Evolutionary conservation across 257 asterid species (phyloP).

Genomic region (Parsonsia alboflavescens): DNA sequence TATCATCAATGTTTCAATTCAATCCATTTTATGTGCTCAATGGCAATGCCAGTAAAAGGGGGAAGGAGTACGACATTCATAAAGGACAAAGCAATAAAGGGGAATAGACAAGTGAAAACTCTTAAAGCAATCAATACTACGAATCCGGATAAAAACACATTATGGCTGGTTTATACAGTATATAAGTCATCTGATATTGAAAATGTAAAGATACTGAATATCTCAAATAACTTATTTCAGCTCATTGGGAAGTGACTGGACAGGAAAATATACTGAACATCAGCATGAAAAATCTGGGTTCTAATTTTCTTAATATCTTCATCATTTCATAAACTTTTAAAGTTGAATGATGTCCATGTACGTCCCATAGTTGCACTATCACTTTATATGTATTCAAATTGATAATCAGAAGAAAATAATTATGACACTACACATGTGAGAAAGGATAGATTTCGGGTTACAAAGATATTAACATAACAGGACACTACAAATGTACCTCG

Average conservation of each 20-base stretch:
- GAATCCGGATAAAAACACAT: not conserved
- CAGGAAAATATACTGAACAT: not conserved
- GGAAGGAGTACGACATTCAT: no score
- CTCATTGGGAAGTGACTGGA: not conserved
- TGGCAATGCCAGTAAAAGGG: not conserved
- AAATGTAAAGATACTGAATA: not conserved
- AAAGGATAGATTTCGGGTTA: no score
- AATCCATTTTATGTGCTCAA: not conserved
- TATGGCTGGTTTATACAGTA: no score
- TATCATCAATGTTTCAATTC: not conserved
- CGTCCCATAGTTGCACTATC: not conserved
- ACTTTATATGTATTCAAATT: not conserved
- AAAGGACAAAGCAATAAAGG: not conserved
- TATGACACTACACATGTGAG: not conserved
- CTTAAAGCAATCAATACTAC: not conserved
- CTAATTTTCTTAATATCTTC: not conserved
- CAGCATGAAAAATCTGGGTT: not conserved
- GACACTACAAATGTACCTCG: conserved; percentile 54
- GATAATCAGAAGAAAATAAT: not conserved
- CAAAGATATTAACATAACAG: no score
- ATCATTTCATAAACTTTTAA: not conserved
- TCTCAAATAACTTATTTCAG: not conserved
- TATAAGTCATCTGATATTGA: no score
- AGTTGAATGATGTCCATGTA: not conserved
- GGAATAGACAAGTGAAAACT: no score